These are phyloP conservation scores for Ceratocystis colombiana DNA, from an alignment of 2,329 filamentous ascomycete species.

Conservation along the genomic window DNA sequence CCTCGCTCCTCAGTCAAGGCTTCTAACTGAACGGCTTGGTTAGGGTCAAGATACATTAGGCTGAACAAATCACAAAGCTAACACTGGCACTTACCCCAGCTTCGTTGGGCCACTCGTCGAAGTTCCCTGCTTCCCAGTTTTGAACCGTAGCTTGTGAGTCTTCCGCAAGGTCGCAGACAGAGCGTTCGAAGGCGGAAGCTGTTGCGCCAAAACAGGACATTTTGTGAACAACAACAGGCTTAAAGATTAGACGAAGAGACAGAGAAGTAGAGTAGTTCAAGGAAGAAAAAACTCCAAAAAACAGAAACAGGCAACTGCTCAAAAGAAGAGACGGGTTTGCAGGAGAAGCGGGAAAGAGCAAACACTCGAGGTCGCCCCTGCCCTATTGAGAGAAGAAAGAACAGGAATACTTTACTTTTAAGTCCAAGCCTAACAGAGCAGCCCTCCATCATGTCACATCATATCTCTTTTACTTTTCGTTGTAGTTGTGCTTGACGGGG, in stretches of 20 bases:
- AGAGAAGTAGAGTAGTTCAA: neutral
- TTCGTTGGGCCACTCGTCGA: conserved; percentile 41
- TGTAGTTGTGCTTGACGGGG: neutral
- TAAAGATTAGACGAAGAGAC: neutral
- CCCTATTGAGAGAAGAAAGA: neutral
- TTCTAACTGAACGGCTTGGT: conserved; percentile 46
- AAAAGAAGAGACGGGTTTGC: neutral
- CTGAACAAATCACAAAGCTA: neutral
- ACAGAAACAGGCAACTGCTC: neutral
- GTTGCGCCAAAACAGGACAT: neutral
- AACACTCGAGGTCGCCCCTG: neutral
- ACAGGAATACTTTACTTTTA: neutral
- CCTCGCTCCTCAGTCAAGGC: conserved; percentile 54
- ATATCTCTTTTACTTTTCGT: neutral
- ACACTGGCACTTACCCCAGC: conserved; percentile 34
- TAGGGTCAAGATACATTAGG: too few species aligned
- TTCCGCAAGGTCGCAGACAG: neutral
- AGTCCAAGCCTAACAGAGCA: neutral
- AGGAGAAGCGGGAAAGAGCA: neutral
- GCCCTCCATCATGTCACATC: neutral
- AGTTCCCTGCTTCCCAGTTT: conserved; percentile 26
- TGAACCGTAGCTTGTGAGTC: neutral
- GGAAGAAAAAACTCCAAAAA: neutral
- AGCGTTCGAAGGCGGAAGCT: neutral
- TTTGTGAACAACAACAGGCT: neutral